Base-by-base conservation (phyloP, 768 basidiomycete species). In the Lepiota venenata region DNA sequence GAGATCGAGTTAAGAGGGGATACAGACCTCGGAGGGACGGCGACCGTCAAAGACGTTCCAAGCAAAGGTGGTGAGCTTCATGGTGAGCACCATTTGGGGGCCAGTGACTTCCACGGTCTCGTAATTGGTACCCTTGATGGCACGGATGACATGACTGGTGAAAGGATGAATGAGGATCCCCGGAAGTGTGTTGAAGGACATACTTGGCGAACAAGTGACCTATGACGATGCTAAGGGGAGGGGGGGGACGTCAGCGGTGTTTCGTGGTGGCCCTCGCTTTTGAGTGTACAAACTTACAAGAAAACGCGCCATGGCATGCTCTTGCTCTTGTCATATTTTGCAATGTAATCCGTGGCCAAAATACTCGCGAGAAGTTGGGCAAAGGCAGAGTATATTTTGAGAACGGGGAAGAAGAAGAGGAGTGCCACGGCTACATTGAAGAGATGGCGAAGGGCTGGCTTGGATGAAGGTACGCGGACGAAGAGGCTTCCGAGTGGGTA, bases 1-100 rank as follows among this genome's bases (percentile, higher is more conserved):
- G 40, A 52, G 43, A 35, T 11, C 16, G 49, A 0, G 41, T n/a
- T 12, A 38, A 22, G 22, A 1, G n/a, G 18, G n/a, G 14, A 16
- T 2, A 69, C 79, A 37, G 54, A 93, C 93, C 67, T 84, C 84
- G 27, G 71, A 64, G 15, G 85, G 81, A 47, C 86, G 75, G 39
- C 87, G 76, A 4, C 94, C 94, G 67, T 99, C 97, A 68, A 82
- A 85, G 10, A 94, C 88, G 63, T 96, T 96, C 96, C 97, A 99
- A 1, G 96, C 97, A 68, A 98, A 98, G 0, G 92, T 95, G 29
- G 93, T 95, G 43, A 98, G 77, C 68, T 98, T 98, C 93, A 98
- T 96, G 12, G 87, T 84, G 38, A 98, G 77, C 3, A 99, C 93
- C 97, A 98, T 98, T 66, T 96, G 93, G 21, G 90, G 84, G 0